These are phyloP conservation scores for Cyclospora cayetanensis DNA, from an alignment of 169 alveolate species.

Conservation along the genomic window DNA sequence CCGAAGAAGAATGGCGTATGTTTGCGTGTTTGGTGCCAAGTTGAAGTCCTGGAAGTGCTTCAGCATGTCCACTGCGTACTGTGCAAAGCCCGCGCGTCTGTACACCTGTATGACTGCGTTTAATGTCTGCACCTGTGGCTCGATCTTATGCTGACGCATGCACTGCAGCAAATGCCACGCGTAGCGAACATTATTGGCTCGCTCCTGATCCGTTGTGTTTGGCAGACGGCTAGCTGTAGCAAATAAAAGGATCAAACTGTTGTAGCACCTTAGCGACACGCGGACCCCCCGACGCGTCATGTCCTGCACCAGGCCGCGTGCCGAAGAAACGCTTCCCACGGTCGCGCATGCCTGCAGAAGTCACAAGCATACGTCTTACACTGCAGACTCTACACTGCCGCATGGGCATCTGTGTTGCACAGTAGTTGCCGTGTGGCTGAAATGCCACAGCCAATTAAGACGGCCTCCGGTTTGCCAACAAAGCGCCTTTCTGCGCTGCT, in stretches of 20 bases:
- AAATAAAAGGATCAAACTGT: slow-evolving; percentile 74
- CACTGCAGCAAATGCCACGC: slow-evolving; percentile 83
- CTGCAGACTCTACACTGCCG: background rate
- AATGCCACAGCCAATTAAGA: too few species aligned
- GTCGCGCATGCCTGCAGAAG: slow-evolving; percentile 81
- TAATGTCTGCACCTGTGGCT: slow-evolving; percentile 55
- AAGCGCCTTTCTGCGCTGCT: too few species aligned
- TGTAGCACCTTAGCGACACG: slow-evolving; percentile 72
- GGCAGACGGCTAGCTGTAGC: slow-evolving; percentile 74
- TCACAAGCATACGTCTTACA: background rate
- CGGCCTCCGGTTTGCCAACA: too few species aligned
- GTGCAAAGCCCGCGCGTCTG: slow-evolving; percentile 82
- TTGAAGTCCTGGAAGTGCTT: slow-evolving; percentile 78
- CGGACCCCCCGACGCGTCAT: slow-evolving; percentile 70
- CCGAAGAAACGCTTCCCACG: slow-evolving; percentile 77
- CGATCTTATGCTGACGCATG: slow-evolving; percentile 3
- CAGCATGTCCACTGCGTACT: slow-evolving; percentile 85
- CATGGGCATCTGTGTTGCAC: too few species aligned
- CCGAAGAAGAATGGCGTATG: slow-evolving; percentile 78
- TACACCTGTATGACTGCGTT: slow-evolving; percentile 84
- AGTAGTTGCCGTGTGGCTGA: too few species aligned
- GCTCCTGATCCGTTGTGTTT: slow-evolving; percentile 66
- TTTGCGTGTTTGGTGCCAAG: slow-evolving; percentile 63
- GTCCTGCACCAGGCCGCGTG: slow-evolving; percentile 78
- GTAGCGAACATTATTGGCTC: slow-evolving; percentile 73